Percentiles rank a stretch among this genome's conserved stretches.
Conservation (phyloP, 331 rosid genomes). For the Rhamnella rubrinervis region DNA sequence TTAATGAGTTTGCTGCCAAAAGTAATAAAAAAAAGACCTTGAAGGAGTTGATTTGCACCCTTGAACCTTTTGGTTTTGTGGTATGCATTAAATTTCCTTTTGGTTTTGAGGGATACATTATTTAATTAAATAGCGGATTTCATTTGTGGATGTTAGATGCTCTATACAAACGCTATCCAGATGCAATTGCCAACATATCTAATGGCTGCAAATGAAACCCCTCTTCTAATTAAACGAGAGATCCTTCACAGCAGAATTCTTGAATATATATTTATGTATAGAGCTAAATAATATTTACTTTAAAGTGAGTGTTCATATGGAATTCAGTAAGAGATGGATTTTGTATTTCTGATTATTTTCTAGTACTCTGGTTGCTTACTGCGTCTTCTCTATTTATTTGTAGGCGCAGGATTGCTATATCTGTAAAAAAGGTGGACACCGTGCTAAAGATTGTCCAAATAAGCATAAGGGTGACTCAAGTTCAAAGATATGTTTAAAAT, state of each 20-base stretch:
- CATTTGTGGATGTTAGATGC: no score
- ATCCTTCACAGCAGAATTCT: no score
- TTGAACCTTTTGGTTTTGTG: neutral
- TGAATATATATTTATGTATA: no score
- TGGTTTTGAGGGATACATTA: neutral
- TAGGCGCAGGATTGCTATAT: constrained; percentile 72
- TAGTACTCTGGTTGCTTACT: neutral
- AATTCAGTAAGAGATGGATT: neutral
- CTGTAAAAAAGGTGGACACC: constrained; percentile 77
- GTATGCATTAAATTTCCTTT: neutral
- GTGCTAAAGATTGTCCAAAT: constrained; percentile 84
- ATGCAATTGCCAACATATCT: no score
- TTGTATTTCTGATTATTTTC: neutral
- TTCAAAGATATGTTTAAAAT: constrained; percentile 60
- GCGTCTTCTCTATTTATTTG: constrained; percentile 6
- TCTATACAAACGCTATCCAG: no score
- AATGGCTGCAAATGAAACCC: no score
- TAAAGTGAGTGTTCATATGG: neutral
- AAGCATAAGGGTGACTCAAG: constrained; percentile 40
- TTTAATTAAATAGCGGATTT: no score
- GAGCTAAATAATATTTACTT: no score
- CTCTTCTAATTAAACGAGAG: no score
- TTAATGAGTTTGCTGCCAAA: neutral
- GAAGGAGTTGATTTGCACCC: no score
- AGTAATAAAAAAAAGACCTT: no score